Evolutionary conservation across 78 protist species (phyloP).

Genomic region (Paulinella micropora): DNA sequence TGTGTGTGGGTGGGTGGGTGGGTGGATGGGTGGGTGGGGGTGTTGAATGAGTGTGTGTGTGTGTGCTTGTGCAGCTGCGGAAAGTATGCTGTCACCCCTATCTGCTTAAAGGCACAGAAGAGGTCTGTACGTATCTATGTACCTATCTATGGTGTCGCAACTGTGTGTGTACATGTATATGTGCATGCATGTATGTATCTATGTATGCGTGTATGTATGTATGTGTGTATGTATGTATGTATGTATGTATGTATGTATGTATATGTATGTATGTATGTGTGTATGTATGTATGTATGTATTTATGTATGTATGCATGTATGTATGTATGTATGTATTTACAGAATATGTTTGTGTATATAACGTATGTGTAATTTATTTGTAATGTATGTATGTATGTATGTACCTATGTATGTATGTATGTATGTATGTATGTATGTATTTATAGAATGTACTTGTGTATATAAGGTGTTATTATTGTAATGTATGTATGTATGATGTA

Average conservation of each 20-base stretch:
- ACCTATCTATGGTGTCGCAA: too few relatives aligned
- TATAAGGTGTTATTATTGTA: not conserved
- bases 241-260: not conserved
- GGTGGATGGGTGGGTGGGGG: too few relatives aligned
- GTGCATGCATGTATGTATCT: too few relatives aligned
- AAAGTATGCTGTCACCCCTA: too few relatives aligned
- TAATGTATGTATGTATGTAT: not conserved
- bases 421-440: not conserved
- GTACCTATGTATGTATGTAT: not conserved
- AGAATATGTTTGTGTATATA: not conserved
- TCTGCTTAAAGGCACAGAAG: too few relatives aligned
- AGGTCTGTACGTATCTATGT: too few relatives aligned
- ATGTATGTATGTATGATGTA: not conserved
- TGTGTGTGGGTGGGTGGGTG: too few relatives aligned
- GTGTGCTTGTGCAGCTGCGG: too few relatives aligned
- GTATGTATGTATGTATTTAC: not conserved
- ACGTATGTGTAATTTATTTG: not conserved
- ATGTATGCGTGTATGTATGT: too few relatives aligned
- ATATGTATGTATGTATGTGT: not conserved
- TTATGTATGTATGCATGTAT: not conserved
- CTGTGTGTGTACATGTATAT: too few relatives aligned
- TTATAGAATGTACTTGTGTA: not conserved
- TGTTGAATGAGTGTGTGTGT: too few relatives aligned
- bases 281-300: not conserved
- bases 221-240: not conserved